A percentile compares a stretch with the other conserved stretches of the same genome.
Conservation (phyloP, 345 rosid species). For the Camelina laxa region DNA sequence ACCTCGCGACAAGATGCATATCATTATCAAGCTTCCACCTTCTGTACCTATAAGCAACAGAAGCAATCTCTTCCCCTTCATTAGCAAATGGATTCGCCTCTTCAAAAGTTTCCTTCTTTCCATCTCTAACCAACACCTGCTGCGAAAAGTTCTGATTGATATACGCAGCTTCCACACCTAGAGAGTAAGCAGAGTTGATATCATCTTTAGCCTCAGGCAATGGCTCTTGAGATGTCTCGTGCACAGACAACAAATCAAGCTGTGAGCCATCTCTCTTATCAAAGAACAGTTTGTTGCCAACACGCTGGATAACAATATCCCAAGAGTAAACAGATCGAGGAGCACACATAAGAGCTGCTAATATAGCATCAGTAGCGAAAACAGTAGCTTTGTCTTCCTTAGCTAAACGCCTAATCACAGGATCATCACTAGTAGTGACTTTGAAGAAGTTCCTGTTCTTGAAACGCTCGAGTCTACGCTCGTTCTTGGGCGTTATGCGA, state of each 20-base stretch:
- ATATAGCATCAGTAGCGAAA: constrained; percentile 82
- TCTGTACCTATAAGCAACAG: constrained; percentile 90
- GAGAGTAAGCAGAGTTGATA: constrained; percentile 47
- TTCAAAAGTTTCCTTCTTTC: constrained; percentile 79
- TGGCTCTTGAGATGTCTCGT: constrained; percentile 93
- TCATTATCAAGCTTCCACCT: constrained; percentile 92
- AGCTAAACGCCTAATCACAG: constrained; percentile 81
- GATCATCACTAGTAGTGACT: constrained; percentile 94
- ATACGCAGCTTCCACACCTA: constrained; percentile 81
- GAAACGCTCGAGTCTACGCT: constrained; percentile 84
- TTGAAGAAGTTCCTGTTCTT: constrained; percentile 90
- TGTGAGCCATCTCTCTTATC: constrained; percentile 93
- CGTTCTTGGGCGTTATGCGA: constrained; percentile 80
- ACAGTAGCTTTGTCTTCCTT: constrained; percentile 94
- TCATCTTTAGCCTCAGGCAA: constrained; percentile 45
- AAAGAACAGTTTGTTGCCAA: constrained; percentile 88
- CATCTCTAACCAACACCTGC: constrained; percentile 85
- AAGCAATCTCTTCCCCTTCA: constrained; percentile 97
- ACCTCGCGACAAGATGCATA: constrained; percentile 78
- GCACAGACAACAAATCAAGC: constrained; percentile 87
- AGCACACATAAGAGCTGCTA: constrained; percentile 88
- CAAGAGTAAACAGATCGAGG: constrained; percentile 94
- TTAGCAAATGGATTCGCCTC: constrained; percentile 89
- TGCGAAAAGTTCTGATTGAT: constrained; percentile 52
- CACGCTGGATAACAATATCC: constrained; percentile 92